These are phyloP conservation scores for Ceratobasidium sp. DNA, from an alignment of 1,284 basidiomycete genomes.

Conservation along the genomic window DNA sequence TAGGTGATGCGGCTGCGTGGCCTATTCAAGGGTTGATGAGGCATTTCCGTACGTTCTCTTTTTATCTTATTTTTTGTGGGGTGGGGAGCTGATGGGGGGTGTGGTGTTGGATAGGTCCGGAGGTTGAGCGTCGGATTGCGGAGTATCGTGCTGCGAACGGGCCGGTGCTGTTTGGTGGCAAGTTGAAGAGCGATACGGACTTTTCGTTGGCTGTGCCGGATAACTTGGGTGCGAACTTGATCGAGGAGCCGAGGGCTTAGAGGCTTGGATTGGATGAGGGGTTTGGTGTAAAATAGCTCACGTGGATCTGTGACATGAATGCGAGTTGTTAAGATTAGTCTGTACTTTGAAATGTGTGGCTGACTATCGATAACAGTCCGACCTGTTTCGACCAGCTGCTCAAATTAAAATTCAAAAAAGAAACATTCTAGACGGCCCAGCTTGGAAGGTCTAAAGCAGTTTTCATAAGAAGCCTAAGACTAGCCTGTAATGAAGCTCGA, in stretches of 20 bases:
- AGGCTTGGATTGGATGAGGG: background rate
- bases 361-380: too few relatives aligned
- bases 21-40: slow-evolving; percentile 97
- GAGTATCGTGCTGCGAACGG: slow-evolving; percentile 84
- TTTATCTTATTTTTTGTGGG: background rate
- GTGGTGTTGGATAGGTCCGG: slow-evolving; percentile 61
- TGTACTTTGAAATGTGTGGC: too few relatives aligned
- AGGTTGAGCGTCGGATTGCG: slow-evolving; percentile 88
- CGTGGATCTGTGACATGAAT: too few relatives aligned
- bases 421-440: too few relatives aligned
- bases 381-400: too few relatives aligned
- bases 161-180: slow-evolving; percentile 90
- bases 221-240: slow-evolving; percentile 72
- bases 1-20: slow-evolving; percentile 98
- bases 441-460: too few relatives aligned
- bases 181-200: slow-evolving; percentile 76
- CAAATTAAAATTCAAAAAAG: too few relatives aligned
- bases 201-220: slow-evolving; percentile 82
- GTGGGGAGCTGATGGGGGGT: background rate
- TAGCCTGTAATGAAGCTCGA: too few relatives aligned
- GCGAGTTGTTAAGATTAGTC: too few relatives aligned
- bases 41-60: slow-evolving; percentile 77
- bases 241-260: slow-evolving; percentile 48
- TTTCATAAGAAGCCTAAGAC: too few relatives aligned
- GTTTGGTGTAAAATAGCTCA: background rate